Percentiles rank a stretch among this genome's conserved stretches.
phyloP scores from a whole-genome alignment of 352 stramenopile genomes.

The Pilasporangium apinafurcum region DNA sequence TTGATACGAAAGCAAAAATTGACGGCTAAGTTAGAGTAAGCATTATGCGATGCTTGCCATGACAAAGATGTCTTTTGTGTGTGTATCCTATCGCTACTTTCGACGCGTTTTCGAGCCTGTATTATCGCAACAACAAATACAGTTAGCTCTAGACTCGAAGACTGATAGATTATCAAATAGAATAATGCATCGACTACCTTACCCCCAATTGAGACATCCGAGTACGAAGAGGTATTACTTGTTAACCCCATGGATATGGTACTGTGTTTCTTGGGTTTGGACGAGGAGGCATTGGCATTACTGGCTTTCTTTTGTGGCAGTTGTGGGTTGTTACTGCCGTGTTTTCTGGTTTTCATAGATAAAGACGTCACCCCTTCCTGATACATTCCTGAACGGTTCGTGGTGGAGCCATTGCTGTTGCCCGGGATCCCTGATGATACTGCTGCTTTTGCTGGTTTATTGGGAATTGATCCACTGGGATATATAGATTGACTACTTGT shows the following conservation, averaged over 20 bases:
- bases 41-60: too few species aligned
- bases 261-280: conserved; percentile 11
- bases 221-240: conserved; percentile 5
- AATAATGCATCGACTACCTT: neutral
- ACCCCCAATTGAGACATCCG: conserved; percentile 1
- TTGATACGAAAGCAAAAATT: too few species aligned
- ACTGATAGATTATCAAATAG: too few species aligned
- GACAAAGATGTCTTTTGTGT: too few species aligned
- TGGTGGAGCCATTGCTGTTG: conserved; percentile 18
- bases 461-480: conserved; percentile 7
- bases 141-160: too few species aligned
- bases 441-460: conserved; percentile 18
- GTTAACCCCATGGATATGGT: conserved; percentile 1
- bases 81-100: conserved; percentile 11
- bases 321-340: conserved; percentile 7
- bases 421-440: neutral
- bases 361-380: conserved; percentile 9
- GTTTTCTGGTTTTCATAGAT: conserved; percentile 2
- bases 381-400: conserved; percentile 23
- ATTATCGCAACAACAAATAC: too few species aligned
- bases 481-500: conserved; percentile 18
- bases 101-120: conserved; percentile 18
- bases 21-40: too few species aligned
- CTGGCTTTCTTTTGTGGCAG: conserved; percentile 17
- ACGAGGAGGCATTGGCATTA: conserved; percentile 4